Base-by-base conservation (phyloP, 169 alveolate genomes). In the Nephromyces sp. region DNA sequence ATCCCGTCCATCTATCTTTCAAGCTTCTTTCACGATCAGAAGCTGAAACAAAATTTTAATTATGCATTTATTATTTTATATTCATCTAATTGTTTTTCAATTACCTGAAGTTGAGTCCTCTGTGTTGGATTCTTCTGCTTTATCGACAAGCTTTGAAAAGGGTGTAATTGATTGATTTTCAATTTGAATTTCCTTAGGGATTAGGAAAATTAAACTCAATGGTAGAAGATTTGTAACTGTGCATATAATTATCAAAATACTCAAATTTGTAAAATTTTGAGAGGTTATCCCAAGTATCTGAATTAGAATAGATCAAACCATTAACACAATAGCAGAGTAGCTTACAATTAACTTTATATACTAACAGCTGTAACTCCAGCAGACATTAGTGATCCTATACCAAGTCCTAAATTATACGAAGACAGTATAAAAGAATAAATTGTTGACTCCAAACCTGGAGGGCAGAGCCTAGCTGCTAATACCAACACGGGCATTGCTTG, bases 361-460 rank as follows among this genome's bases (percentile, higher is more conserved):
- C 79, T 21, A 31, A 74, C 80, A 68, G 83, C 83, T 22, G 93
- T 88, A 34, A 86, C 66, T 32, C 81, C 67, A 8, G 93, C 81
- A 8, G 93, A 86, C 32, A 88, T 32, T 51, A 84, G 83, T 6
- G 93, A 82, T 69, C 93, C 82, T n/a, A 87, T 35, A 52, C 88
- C 86, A 61, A 82, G 69, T 8, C 94, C 95, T 32, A 89, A 77
- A 77, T 86, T 81, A 69, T 80, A 80, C 3, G 90, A 87, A 24
- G 93, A 84, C 70, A 86, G 78, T 52, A 91, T 83, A 73, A 89
- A 78, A 15, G 94, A 89, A 81, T 86, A 86, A 70, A 91, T 86
- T 67, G 92, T 86, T 4, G 93, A 87, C 86, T 87, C 95, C 52
- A 86, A 81, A 5, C 91, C 93, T 71, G 84, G 81, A n/a, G 95